Conservation (phyloP, 164 flowering plant genomes). For the Aristolochia fimbriata region DNA sequence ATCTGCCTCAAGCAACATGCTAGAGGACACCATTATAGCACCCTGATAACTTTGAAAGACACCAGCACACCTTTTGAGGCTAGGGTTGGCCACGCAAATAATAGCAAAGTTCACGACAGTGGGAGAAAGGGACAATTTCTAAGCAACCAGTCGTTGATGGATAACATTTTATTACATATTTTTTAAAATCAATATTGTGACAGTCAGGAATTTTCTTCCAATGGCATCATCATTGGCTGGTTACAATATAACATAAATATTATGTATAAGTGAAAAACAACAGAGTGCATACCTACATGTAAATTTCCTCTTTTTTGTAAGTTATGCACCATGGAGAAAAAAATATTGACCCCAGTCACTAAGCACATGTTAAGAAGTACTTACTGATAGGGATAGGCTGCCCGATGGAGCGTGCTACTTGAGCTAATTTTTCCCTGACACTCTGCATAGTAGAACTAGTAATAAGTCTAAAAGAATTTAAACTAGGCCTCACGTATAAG, state of each 20-base stretch:
- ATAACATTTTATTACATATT: too few species aligned
- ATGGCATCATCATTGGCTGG: too few species aligned
- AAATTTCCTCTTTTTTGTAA: not conserved
- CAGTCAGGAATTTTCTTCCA: too few species aligned
- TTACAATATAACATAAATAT: not conserved
- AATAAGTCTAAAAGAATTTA: not conserved
- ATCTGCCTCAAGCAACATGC: too few species aligned
- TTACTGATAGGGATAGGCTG: constrained; percentile 40
- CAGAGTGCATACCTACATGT: not conserved
- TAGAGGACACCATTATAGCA: too few species aligned
- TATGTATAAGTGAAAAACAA: not conserved
- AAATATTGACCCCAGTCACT: not conserved
- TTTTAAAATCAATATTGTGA: too few species aligned
- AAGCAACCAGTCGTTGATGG: too few species aligned
- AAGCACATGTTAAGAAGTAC: not conserved
- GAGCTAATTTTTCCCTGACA: constrained; percentile 59
- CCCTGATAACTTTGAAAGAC: too few species aligned
- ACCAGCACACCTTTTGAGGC: too few species aligned
- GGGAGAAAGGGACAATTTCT: too few species aligned
- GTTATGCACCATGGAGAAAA: not conserved
- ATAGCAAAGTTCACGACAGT: too few species aligned
- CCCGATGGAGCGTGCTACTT: constrained; percentile 61
- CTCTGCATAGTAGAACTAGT: constrained; percentile 27
- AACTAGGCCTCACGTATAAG: not conserved
- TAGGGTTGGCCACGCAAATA: too few species aligned